phyloP scores from a whole-genome alignment of 2,329 filamentous ascomycete species.

The Tolypocladium nubicola region DNA sequence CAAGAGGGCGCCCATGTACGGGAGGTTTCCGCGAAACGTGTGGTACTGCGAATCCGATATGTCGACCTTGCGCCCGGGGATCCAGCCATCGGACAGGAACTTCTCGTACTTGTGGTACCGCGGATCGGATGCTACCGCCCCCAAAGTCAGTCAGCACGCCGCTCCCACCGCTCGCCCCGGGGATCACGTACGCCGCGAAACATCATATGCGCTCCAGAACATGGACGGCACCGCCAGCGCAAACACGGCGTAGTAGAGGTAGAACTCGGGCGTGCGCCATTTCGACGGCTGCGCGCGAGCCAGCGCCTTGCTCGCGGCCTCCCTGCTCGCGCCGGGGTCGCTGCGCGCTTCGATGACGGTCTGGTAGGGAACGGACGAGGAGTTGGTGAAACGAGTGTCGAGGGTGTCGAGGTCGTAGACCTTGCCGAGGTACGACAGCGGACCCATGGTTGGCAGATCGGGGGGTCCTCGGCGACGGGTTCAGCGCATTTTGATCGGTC shows the following conservation, averaged over 20 bases:
- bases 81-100: constrained; percentile 74
- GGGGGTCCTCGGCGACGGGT: not conserved
- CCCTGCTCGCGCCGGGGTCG: constrained; percentile 25
- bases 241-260: constrained; percentile 66
- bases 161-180: not conserved
- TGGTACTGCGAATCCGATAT: constrained; percentile 82
- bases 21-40: constrained; percentile 76
- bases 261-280: constrained; percentile 85
- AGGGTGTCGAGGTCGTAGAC: constrained; percentile 57
- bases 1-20: constrained; percentile 65
- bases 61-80: constrained; percentile 86
- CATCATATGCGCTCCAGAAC: constrained; percentile 81
- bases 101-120: constrained; percentile 65
- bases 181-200: constrained; percentile 60
- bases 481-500: not conserved
- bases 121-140: constrained; percentile 62
- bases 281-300: constrained; percentile 47
- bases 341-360: constrained; percentile 40
- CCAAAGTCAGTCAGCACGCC: constrained; percentile 1
- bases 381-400: constrained; percentile 53
- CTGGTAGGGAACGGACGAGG: constrained; percentile 58
- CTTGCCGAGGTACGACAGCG: constrained; percentile 30
- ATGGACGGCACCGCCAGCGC: constrained; percentile 63
- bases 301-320: constrained; percentile 24
- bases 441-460: constrained; percentile 21